Evolutionary conservation across 331 rosid genomes (phyloP), one percentile per base, ranked within the genome.

Genomic region (Spiraea crenata): DNA sequence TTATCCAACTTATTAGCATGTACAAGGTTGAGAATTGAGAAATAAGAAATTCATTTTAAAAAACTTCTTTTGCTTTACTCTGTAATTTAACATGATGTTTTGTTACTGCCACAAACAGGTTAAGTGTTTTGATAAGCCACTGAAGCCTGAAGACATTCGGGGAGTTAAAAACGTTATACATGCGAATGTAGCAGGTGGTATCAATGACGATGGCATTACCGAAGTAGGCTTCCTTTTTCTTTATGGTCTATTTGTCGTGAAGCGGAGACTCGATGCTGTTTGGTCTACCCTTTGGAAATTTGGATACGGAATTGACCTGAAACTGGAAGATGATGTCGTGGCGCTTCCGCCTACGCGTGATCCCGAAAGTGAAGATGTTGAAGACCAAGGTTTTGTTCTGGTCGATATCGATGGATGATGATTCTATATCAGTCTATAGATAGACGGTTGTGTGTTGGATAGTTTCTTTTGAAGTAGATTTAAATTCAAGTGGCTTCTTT

Each of bases 281-380:
- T 92, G 98, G 98, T 84, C 93, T 63, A 91, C 90, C 57, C 79
- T 92, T 48, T 82, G 98, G 74, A 82, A 82, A 83, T 92, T 82
- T 66, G 98, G 98, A 65, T 92, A 92, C 71, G 80, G 86, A 51
- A 78, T 86, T 80, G 83, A 88, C 79, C 80, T 92, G 63, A 88
- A 88, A 81, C 89, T 92, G 70, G 82, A 61, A 77, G 90, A 80
- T 48, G 87, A 92, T 77, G 79, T 80, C 78, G 84, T 85, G 73
- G 89, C 91, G 2, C 73, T 85, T 74, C 98, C 92, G 71, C 79
- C 95, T 75, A 90, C 76, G 81, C 76, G 31, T 56, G 84, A 87
- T 79, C 78, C 88, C 51, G 96, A 90, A 25, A 25, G 31, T 25
- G 31, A 25, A 1, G 31, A 25, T 25, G 31, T 25, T 25, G 31